Base-by-base conservation (phyloP, 2,329 filamentous ascomycete species). In the Pseudopithomyces chartarum region DNA sequence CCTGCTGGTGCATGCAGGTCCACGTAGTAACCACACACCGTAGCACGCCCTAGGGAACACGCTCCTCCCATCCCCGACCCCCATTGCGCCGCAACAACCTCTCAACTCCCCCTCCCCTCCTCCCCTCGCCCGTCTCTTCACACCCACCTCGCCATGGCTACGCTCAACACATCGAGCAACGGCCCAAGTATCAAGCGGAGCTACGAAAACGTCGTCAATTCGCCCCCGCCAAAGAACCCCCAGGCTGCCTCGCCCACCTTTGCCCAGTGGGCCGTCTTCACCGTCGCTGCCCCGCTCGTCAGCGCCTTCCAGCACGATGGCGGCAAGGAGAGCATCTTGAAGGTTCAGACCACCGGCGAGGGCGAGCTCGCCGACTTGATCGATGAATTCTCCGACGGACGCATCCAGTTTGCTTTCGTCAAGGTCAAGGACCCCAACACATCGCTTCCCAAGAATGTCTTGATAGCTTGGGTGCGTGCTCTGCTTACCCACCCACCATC, bases 341-440 rank as follows among this genome's bases (percentile, higher is more conserved):
- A 97, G 79, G 94, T 99, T 50, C 92, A 98, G 75, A 88, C 84
- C 72, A 96, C 91, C 47, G 94, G 93, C 81, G 93, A 97, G 80
- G 95, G 95, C 61, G 94, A 99, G 78, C 82, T 99, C 60, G 81
- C 87, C 55, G 92, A 97, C 63, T 83, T 99, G 57, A 86, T 96
- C 67, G 95, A 99, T 66, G 95, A 99, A 63, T 97, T 99, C 78
- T 98, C 89, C 65, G 95, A 99, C 76, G 95, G 95, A 53, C 90
- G 92, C 69, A 90, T 99, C 65, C 95, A 99, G 78, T 99, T 97
- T 78, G 95, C 92, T 26, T 98, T 96, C 71, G 88, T 95, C 69
- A 97, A 96, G 79, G 89, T 99, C 80, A 97, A 93, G 76, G 95
- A 99, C 74, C 90, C 92, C 54, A 99, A 99, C 77, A 91, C 90